These are phyloP conservation scores for Prosopis cineraria DNA, from an alignment of 306 rosid species.

Conservation along the genomic window DNA sequence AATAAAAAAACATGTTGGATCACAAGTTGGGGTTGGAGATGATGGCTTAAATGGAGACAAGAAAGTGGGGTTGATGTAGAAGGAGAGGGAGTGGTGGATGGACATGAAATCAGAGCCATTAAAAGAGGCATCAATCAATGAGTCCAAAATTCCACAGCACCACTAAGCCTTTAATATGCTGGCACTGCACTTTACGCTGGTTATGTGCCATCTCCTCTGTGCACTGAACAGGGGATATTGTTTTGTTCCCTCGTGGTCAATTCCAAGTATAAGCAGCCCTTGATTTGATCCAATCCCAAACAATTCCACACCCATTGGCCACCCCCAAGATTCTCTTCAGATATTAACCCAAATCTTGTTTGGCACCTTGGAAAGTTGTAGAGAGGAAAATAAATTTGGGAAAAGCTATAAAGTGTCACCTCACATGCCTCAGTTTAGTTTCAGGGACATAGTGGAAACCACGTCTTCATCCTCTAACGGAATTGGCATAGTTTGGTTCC, in stretches of 20 bases:
- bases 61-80: slow-evolving; percentile 1
- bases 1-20: too few relatives aligned
- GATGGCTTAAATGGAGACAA: slow-evolving; percentile 39
- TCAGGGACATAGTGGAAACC: slow-evolving; percentile 36
- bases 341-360: slow-evolving; percentile 11
- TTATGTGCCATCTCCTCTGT: slow-evolving; percentile 41
- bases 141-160: slow-evolving; percentile 37
- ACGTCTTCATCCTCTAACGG: slow-evolving; percentile 36
- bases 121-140: slow-evolving; percentile 30
- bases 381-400: too few relatives aligned
- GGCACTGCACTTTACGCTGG: slow-evolving; percentile 41
- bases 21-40: neutral
- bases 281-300: slow-evolving; percentile 13
- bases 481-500: slow-evolving; percentile 15
- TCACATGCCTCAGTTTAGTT: slow-evolving; percentile 4
- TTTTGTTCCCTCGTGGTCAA: slow-evolving; percentile 25
- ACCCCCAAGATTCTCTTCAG: slow-evolving; percentile 32
- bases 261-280: slow-evolving; percentile 12
- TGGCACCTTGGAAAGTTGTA: slow-evolving; percentile 37
- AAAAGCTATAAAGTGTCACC: neutral
- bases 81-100: neutral
- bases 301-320: neutral
- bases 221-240: slow-evolving; percentile 25
- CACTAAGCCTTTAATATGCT: slow-evolving; percentile 1
- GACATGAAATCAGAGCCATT: slow-evolving; percentile 33